These are phyloP conservation scores for Pseudoscleropodium purum DNA, from an alignment of 225 moss, liverwort and hornwort genomes.

Conservation along the genomic window DNA sequence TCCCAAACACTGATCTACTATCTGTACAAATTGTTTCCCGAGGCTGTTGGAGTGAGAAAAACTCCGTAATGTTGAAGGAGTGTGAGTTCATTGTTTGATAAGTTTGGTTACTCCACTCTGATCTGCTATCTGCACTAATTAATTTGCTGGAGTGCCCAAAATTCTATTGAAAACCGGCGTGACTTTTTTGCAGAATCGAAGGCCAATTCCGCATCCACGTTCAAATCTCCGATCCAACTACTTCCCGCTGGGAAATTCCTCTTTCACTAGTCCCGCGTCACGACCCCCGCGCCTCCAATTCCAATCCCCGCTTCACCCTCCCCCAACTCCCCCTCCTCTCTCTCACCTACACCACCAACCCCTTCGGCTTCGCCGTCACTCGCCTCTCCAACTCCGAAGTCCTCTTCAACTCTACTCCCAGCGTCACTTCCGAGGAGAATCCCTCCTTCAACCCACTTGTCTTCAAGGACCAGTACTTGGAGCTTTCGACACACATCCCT, in stretches of 20 bases:
- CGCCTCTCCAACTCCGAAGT: conserved; percentile 59
- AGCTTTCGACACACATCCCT: conserved; percentile 64
- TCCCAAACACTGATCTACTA: background rate
- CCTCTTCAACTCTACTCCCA: conserved; percentile 76
- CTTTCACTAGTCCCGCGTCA: conserved; percentile 18
- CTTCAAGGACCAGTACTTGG: conserved; percentile 91
- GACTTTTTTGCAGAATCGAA: conserved; percentile 19
- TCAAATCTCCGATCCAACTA: conserved; percentile 12
- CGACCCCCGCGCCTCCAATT: background rate
- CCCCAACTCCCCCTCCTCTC: conserved; percentile 22
- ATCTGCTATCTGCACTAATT: background rate
- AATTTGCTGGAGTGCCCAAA: background rate
- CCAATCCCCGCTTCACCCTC: background rate
- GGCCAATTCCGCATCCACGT: conserved; percentile 35
- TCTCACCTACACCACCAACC: conserved; percentile 54
- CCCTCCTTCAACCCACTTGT: conserved; percentile 47
- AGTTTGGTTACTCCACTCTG: background rate
- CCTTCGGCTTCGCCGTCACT: conserved; percentile 75
- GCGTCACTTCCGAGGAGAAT: background rate
- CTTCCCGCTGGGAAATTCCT: conserved; percentile 25
- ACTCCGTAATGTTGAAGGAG: background rate
- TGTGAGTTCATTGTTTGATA: background rate
- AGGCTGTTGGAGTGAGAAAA: background rate
- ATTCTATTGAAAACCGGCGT: background rate
- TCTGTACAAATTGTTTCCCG: background rate